Conservation (phyloP, 2,329 filamentous ascomycete species). For the Fusarium dlaminii region DNA sequence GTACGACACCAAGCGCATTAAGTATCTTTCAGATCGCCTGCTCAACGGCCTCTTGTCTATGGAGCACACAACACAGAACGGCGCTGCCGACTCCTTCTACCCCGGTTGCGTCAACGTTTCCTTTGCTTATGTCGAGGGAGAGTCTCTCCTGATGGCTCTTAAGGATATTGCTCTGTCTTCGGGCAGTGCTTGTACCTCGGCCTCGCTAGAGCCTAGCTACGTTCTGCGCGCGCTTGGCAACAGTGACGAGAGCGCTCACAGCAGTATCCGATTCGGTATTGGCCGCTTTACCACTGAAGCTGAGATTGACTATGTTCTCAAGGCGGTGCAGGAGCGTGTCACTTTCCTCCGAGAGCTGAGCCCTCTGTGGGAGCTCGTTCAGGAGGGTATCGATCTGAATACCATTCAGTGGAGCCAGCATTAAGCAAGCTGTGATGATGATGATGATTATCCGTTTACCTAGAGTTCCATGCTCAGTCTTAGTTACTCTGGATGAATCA, state of each 20-base stretch:
- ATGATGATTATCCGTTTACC: constrained; percentile 2
- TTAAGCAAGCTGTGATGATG: constrained; percentile 55
- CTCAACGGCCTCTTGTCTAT: constrained; percentile 83
- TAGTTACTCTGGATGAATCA: neutral
- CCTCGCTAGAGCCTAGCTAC: constrained; percentile 95
- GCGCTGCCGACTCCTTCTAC: constrained; percentile 84
- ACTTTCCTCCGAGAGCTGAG: constrained; percentile 93
- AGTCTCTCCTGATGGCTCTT: constrained; percentile 96
- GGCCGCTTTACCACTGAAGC: constrained; percentile 94
- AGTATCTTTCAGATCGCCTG: constrained; percentile 82
- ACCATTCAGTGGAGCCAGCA: constrained; percentile 99
- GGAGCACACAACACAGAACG: constrained; percentile 94
- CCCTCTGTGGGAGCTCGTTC: constrained; percentile 96
- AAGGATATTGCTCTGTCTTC: constrained; percentile 98
- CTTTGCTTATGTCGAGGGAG: constrained; percentile 97
- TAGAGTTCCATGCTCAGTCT: neutral
- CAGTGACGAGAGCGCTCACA: constrained; percentile 97
- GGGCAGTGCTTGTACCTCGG: constrained; percentile 95
- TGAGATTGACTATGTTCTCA: constrained; percentile 97
- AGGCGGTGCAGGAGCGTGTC: constrained; percentile 90
- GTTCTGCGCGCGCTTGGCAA: constrained; percentile 93
- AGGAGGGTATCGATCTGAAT: constrained; percentile 94
- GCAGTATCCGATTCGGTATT: constrained; percentile 97
- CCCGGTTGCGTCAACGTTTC: constrained; percentile 98
- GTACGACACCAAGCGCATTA: constrained; percentile 92